Evolutionary conservation across 306 rosid genomes (phyloP), one percentile per base, ranked within the genome.

Genomic region (Begonia fuchsioides): DNA sequence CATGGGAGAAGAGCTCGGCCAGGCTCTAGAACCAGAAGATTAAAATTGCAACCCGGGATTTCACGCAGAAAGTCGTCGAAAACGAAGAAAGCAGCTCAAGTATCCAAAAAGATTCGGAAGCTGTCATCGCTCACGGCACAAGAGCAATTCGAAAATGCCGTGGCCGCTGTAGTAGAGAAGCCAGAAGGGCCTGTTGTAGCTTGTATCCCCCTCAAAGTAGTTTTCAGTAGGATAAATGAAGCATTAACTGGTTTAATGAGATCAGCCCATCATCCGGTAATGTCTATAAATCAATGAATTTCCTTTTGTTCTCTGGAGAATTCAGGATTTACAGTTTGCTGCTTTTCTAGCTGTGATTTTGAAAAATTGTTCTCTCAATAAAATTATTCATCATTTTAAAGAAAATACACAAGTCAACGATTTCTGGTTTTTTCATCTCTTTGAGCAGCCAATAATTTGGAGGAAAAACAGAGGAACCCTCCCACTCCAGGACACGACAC

Each of bases 141-240:
- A n/a, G n/a, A n/a, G 69, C 77, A 74, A 60, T 74, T 76, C 0
- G 72, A 59, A 62, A 93, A 72, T 60, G 84, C 64, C 49, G 75
- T 61, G 56, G 76, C 68, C 43, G 68, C 73, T 38, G 73, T 59
- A 62, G 75, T 72, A 43, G 84, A 69, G 62, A 84, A 79, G 71
- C 67, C 68, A 13, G 75, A 66, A 61, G 81, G 87, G 53, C 72
- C 94, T 13, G 78, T 85, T 47, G 65, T 85, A 59, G 84, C 95
- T 39, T 90, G 98, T 61, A 72, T 90, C 56, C 95, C 98, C 44
- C 77, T 90, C 11, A 76, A 62, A 39, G 55, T 90, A 75, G 92
- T 81, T 49, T 90, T 90, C 60, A 81, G 95, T 78, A 65, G 94
- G 70, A 77, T 90, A 77, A 66, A 85, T 12, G 92, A 90, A 69